Evolutionary conservation across 2,329 filamentous ascomycete species (phyloP), one percentile per base, ranked within the genome.

Genomic region (Cladosporium sp.): DNA sequence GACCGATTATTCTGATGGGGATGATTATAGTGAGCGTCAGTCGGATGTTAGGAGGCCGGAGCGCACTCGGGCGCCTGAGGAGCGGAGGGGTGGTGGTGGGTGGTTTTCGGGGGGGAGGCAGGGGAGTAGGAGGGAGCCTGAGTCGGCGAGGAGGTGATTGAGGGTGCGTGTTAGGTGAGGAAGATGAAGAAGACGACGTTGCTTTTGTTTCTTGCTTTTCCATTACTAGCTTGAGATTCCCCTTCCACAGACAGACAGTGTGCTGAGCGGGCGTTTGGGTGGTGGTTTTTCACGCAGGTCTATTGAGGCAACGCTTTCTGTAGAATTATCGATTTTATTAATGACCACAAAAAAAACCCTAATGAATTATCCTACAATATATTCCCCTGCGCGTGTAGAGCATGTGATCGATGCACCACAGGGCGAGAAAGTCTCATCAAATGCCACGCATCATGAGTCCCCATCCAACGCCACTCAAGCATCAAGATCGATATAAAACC

Each of bases 401-500:
- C n/a, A n/a, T n/a, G n/a, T n/a, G n/a, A n/a, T n/a, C n/a, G n/a
- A n/a, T n/a, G n/a, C n/a, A n/a, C n/a, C n/a, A n/a, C n/a, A n/a
- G n/a, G n/a, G n/a, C n/a, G n/a, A n/a, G n/a, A n/a, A n/a, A n/a
- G n/a, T n/a, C n/a, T n/a, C n/a, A n/a, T n/a, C n/a, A n/a, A n/a
- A n/a, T n/a, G n/a, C n/a, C n/a, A n/a, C n/a, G n/a, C n/a, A n/a
- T 13, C 29, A 30, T 5, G 30, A 32, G 30, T 32, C 30, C n/a
- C 11, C 12, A 32, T 32, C 30, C 12, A 32, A 32, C 30, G 30
- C 30, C n/a, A 32, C n/a, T 39, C 35, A 48, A 22, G 18, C 20
- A 25, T 48, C 45, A 40, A 67, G 41, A 30, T 72, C 66, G 47
- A 74, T 64, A 32, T 59, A 63, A 55, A 72, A 78, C 41, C 63